Evolutionary conservation across 2,329 filamentous ascomycete species (phyloP).

Genomic region (Hymenoscyphus albidus): DNA sequence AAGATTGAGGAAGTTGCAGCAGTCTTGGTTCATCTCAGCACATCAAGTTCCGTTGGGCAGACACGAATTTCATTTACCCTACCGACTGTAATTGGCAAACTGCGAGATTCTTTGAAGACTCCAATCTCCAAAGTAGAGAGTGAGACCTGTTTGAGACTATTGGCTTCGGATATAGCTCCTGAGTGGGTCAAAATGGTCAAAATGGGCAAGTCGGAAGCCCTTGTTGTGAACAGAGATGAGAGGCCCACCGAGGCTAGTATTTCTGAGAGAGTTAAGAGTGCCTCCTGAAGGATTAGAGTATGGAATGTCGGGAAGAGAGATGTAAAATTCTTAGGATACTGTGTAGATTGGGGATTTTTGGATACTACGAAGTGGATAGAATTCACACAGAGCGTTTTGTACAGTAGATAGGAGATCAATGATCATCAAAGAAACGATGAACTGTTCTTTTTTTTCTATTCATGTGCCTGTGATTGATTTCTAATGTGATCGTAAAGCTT

Average conservation of each 20-base stretch:
- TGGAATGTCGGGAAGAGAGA: background rate
- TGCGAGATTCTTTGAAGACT: constrained; percentile 59
- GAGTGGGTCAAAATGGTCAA: constrained; percentile 48
- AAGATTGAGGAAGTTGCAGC: constrained; percentile 65
- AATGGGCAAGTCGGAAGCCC: constrained; percentile 42
- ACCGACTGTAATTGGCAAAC: constrained; percentile 57
- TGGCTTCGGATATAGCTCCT: constrained; percentile 44
- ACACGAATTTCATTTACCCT: constrained; percentile 63
- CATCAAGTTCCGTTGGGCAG: constrained; percentile 47
- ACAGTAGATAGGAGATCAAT: background rate
- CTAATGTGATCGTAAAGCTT: constrained; percentile 11
- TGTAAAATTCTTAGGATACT: background rate
- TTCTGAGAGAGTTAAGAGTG: constrained; percentile 25
- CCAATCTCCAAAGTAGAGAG: constrained; percentile 47
- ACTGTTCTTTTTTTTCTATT: constrained; percentile 13
- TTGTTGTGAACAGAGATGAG: constrained; percentile 41
- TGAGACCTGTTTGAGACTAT: constrained; percentile 43
- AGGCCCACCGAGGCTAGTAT: constrained; percentile 28
- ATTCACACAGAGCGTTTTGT: background rate
- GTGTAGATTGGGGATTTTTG: constrained; percentile 7
- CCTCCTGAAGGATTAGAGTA: constrained; percentile 13
- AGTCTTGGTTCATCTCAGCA: constrained; percentile 63
- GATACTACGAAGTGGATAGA: constrained; percentile 12
- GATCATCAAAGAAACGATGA: constrained; percentile 11
- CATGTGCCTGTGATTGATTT: constrained; percentile 12